Evolutionary conservation across 768 basidiomycete genomes (phyloP).

Genomic region (Mycena capillaripes): DNA sequence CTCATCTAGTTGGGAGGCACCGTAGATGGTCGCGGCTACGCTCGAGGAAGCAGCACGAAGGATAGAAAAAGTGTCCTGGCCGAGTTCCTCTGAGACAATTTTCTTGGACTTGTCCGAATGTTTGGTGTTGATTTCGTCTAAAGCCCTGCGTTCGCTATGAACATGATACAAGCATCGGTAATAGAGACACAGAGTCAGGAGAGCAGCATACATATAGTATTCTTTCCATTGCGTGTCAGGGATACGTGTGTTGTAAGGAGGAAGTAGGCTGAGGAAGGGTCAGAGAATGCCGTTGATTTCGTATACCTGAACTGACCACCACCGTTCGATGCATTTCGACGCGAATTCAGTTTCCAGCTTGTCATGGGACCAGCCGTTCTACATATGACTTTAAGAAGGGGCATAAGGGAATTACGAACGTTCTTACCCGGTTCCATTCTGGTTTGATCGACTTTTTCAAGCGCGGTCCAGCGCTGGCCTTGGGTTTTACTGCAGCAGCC

Average conservation of each 20-base stretch:
- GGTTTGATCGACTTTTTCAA: constrained; percentile 22
- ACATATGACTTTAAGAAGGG: constrained; percentile 2
- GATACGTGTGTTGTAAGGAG: constrained; percentile 29
- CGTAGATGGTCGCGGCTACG: constrained; percentile 26
- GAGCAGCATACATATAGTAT: constrained; percentile 27
- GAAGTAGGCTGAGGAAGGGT: constrained; percentile 24
- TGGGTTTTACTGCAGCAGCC: constrained; percentile 19
- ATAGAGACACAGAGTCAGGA: constrained; percentile 11
- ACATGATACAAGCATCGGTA: constrained; percentile 6
- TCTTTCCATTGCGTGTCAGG: constrained; percentile 28
- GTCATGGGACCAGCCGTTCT: constrained; percentile 18
- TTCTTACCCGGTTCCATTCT: constrained; percentile 18
- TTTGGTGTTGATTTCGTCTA: constrained; percentile 32
- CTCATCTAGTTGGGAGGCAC: constrained; percentile 22
- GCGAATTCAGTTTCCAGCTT: constrained; percentile 31
- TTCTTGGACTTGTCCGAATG: constrained; percentile 25
- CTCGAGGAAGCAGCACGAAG: constrained; percentile 26
- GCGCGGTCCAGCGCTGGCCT: constrained; percentile 20
- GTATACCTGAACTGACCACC: constrained; percentile 25
- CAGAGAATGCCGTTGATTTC: neutral
- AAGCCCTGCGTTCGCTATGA: constrained; percentile 26
- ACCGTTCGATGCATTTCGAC: constrained; percentile 33
- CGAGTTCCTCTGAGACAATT: constrained; percentile 34
- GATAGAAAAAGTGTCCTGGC: constrained; percentile 30
- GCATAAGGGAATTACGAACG: constrained; percentile 9